Percentiles rank a stretch among this genome's conserved stretches.
phyloP scores from a whole-genome alignment of 768 basidiomycete genomes.

The Russula dissimulans region DNA sequence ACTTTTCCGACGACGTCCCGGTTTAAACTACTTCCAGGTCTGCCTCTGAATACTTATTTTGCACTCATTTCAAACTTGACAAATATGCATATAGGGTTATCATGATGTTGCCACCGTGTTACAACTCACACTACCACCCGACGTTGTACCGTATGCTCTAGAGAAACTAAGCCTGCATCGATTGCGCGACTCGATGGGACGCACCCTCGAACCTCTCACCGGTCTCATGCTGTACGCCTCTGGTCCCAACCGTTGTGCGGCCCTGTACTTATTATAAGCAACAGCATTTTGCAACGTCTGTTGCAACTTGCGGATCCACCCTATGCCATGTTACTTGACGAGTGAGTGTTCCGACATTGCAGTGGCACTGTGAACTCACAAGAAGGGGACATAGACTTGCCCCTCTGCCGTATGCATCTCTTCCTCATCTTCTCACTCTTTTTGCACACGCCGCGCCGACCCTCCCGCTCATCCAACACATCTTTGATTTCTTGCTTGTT shows the following conservation, averaged over 20 bases:
- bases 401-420: conserved; percentile 80
- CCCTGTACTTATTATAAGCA: conserved; percentile 26
- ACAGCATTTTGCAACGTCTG: conserved; percentile 68
- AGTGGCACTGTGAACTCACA: background rate
- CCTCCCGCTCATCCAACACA: conserved; percentile 80
- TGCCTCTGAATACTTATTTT: conserved; percentile 2
- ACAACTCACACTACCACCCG: conserved; percentile 59
- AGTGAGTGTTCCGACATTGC: conserved; percentile 31
- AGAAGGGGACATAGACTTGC: conserved; percentile 38
- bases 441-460: conserved; percentile 91
- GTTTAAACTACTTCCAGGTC: conserved; percentile 79
- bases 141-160: conserved; percentile 45
- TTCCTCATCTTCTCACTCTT: conserved; percentile 83
- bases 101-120: conserved; percentile 88
- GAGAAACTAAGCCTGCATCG: conserved; percentile 73
- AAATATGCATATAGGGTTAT: conserved; percentile 60
- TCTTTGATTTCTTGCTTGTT: conserved; percentile 83
- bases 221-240: conserved; percentile 57
- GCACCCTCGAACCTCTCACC: conserved; percentile 73
- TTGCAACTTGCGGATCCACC: conserved; percentile 61
- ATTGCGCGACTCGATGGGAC: conserved; percentile 83
- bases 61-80: background rate
- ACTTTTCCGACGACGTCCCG: conserved; percentile 63
- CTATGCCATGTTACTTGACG: conserved; percentile 59
- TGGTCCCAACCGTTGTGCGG: conserved; percentile 43